A percentile compares a stretch with the other conserved stretches of the same genome.
Conservation (phyloP, 352 stramenopile genomes). For the Thalassiosira mediterranea region DNA sequence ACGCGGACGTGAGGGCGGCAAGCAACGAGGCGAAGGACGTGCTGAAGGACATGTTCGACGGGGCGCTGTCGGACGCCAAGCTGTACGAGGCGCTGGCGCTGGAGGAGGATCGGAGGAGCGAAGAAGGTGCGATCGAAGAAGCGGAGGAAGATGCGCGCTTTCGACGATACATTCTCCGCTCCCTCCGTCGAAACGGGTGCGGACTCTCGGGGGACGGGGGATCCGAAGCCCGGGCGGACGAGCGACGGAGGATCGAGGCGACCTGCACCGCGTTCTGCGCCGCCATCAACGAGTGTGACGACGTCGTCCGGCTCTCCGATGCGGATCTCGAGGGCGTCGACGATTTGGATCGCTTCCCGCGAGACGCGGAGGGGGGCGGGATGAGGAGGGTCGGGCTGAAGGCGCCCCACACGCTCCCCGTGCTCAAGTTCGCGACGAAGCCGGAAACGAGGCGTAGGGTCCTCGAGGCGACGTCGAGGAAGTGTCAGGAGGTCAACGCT, state of each 20-base stretch:
- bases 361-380: constrained; percentile 9
- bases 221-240: too few species aligned
- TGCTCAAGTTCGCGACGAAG: constrained; percentile 31
- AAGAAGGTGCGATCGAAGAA: background rate
- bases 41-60: constrained; percentile 35
- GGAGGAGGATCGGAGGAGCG: too few species aligned
- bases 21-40: constrained; percentile 32
- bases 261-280: constrained; percentile 33
- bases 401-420: constrained; percentile 24
- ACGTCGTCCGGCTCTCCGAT: constrained; percentile 20
- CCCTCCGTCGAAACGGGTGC: constrained; percentile 8
- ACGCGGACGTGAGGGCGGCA: constrained; percentile 17
- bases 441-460: constrained; percentile 11
- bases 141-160: constrained; percentile 15
- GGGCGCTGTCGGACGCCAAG: constrained; percentile 1
- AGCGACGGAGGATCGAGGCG: constrained; percentile 18
- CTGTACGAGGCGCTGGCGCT: constrained; percentile 25
- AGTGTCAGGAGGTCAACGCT: constrained; percentile 36
- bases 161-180: constrained; percentile 1
- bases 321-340: constrained; percentile 30
- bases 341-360: constrained; percentile 18
- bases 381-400: constrained; percentile 32
- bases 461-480: constrained; percentile 13
- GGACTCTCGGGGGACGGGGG: too few species aligned
- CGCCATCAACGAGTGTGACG: constrained; percentile 37